These are phyloP conservation scores for Penicillium corylophilum DNA, from an alignment of 2,329 filamentous ascomycete genomes.

Conservation along the genomic window DNA sequence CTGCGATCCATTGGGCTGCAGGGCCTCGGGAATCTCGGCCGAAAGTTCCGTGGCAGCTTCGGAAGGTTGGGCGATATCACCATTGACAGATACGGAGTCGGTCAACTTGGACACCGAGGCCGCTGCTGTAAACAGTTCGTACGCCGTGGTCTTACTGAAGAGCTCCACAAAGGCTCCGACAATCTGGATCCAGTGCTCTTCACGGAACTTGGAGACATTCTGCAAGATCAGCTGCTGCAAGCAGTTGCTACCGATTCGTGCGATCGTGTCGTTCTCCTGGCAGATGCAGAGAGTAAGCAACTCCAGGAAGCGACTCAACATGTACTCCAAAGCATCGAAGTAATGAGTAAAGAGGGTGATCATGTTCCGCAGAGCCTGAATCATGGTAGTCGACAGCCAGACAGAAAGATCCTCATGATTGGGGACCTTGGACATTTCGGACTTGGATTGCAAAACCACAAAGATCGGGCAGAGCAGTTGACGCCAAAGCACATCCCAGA, in stretches of 20 bases:
- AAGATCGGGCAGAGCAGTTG: constrained; percentile 98
- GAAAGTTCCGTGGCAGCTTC: constrained; percentile 22
- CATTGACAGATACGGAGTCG: constrained; percentile 32
- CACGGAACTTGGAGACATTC: constrained; percentile 88
- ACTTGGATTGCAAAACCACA: constrained; percentile 92
- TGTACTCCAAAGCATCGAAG: constrained; percentile 92
- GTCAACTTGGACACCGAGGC: constrained; percentile 47
- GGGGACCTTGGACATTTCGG: constrained; percentile 91
- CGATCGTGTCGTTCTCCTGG: constrained; percentile 98
- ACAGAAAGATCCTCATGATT: constrained; percentile 97
- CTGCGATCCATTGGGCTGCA: constrained; percentile 31
- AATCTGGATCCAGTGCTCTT: constrained; percentile 88
- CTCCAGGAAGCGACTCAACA: constrained; percentile 96
- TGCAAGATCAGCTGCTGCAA: constrained; percentile 94
- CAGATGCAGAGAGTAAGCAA: constrained; percentile 94
- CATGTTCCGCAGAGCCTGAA: constrained; percentile 96
- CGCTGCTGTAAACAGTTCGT: constrained; percentile 89
- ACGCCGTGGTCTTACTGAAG: constrained; percentile 90
- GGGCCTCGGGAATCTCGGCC: constrained; percentile 22
- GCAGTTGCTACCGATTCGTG: constrained; percentile 96
- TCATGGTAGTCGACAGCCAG: constrained; percentile 99
- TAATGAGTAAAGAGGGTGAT: constrained; percentile 99
- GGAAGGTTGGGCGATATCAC: constrained; percentile 21
- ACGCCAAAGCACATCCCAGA: constrained; percentile 98
- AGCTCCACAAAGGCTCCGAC: constrained; percentile 94